Conservation (phyloP, 148 eudicot species). For the Fallopia convolvulus region DNA sequence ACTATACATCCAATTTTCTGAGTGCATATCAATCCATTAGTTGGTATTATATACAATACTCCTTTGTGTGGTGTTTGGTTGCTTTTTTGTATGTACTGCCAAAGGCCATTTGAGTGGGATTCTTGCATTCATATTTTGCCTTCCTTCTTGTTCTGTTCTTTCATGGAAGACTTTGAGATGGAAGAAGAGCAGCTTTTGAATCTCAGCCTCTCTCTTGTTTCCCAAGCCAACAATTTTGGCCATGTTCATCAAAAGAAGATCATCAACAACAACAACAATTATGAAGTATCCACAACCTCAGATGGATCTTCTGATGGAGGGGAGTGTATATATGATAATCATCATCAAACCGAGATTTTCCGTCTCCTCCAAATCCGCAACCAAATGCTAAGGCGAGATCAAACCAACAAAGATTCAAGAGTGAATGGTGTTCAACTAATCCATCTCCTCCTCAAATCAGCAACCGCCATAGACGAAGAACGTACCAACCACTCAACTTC, state of each 20-base stretch:
- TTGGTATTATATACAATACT: not conserved
- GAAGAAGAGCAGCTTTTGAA: constrained; percentile 37
- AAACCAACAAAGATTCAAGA: constrained; percentile 12
- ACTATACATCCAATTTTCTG: not conserved
- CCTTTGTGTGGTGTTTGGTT: constrained; percentile 19
- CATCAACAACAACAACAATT: constrained; percentile 8
- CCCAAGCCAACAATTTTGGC: not conserved
- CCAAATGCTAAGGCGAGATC: constrained; percentile 28
- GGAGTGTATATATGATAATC: constrained; percentile 10
- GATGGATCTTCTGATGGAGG: not conserved
- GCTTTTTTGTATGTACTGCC: constrained; percentile 18
- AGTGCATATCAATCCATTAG: not conserved
- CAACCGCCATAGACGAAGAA: constrained; percentile 46
- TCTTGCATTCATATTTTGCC: constrained; percentile 19
- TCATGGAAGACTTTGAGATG: constrained; percentile 5
- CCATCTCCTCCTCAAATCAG: constrained; percentile 53
- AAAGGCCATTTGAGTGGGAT: constrained; percentile 17
- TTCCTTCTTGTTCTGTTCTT: constrained; percentile 5
- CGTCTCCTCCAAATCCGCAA: constrained; percentile 36
- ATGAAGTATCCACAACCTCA: not conserved
- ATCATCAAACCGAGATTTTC: constrained; percentile 34
- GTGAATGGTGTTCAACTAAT: constrained; percentile 48
- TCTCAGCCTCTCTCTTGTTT: constrained; percentile 40
- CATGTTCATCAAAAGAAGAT: not conserved
- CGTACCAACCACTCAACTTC: constrained; percentile 7